Base-by-base conservation (phyloP, 345 rosid genomes). In the Garcia nutans region DNA sequence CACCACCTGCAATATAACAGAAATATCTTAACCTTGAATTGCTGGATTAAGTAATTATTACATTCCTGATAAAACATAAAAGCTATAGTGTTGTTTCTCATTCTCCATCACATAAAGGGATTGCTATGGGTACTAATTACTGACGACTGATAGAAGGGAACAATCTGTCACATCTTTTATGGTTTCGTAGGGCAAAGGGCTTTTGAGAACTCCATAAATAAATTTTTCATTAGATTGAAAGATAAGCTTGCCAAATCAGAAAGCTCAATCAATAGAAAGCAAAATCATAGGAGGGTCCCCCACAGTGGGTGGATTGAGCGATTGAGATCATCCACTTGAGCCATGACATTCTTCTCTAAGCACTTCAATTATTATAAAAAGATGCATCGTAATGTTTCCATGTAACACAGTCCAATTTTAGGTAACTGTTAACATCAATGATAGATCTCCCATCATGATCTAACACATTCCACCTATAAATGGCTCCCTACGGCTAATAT, bases 1-100 rank as follows among this genome's bases (percentile, higher is more conserved):
- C 82, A 96, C 99, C 68, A 93, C 98, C 99, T 96, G 86, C 72
- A 81, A 77, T 59, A 76, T 28, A 15, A 10, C 42, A 41, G 41
- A 69, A 77, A 73, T 52, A 50, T 73, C 78, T 66, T 5, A 75
- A 52, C 55, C 50, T 69, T 5, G 1, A 69, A 45, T 42, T 15
- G 19, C 58, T 49, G 6, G 58, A 77, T 17, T 31, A 10, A 37
- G 17, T 42, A 57, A 72, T 50, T 47, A 45, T 56, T 9, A 15
- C 22, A 54, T 22, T n/a, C 65, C 26, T 41, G 50, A 73, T 47
- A 9, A 10, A 42, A 37, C 37, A 17, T 0, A 17, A 20, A 54
- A 59, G 2, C 49, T 13, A 22, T 20, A 60, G 8, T 28, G 26
- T 15, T 6, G 5, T 65, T 45, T 70, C 52, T 44, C n/a, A 63